Conservation (phyloP, 2,329 filamentous ascomycete genomes). For the Trichoderma sp. region DNA sequence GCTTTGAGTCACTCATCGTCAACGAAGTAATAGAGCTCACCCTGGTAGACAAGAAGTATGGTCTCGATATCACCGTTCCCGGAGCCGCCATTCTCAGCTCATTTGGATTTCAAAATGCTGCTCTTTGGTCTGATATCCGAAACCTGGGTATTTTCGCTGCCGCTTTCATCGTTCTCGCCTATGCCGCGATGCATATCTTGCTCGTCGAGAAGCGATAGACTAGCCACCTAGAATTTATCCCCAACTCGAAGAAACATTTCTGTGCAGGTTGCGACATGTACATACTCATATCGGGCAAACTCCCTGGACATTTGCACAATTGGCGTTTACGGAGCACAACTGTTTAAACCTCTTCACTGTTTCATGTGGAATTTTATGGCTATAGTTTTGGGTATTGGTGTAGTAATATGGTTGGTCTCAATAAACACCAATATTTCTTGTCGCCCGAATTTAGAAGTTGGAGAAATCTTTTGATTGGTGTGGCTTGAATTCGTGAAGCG, state of each 20-base stretch:
- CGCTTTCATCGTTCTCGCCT: conserved; percentile 84
- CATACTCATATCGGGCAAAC: conserved; percentile 4
- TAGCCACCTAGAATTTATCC: neutral
- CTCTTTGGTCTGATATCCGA: conserved; percentile 80
- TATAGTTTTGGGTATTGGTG: neutral
- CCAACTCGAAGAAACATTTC: neutral
- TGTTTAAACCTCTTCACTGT: neutral
- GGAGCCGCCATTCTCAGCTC: conserved; percentile 91
- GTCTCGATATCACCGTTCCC: conserved; percentile 92
- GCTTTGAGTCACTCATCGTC: conserved; percentile 93
- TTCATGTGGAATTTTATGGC: neutral
- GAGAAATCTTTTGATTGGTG: neutral
- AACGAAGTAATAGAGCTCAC: conserved; percentile 93
- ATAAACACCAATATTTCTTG: neutral
- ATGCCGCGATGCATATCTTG: conserved; percentile 88
- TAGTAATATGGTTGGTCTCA: neutral
- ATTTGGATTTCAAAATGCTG: conserved; percentile 89
- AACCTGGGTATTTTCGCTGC: conserved; percentile 81
- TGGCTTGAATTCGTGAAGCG: conserved; percentile 5
- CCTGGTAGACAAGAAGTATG: conserved; percentile 91
- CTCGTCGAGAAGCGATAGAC: conserved; percentile 75
- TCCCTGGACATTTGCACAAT: neutral
- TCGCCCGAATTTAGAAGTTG: neutral
- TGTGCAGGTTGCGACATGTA: conserved; percentile 17
- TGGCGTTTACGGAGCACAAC: conserved; percentile 10